Evolutionary conservation across 148 eudicot genomes (phyloP).

Genomic region (Rhododendron molle): DNA sequence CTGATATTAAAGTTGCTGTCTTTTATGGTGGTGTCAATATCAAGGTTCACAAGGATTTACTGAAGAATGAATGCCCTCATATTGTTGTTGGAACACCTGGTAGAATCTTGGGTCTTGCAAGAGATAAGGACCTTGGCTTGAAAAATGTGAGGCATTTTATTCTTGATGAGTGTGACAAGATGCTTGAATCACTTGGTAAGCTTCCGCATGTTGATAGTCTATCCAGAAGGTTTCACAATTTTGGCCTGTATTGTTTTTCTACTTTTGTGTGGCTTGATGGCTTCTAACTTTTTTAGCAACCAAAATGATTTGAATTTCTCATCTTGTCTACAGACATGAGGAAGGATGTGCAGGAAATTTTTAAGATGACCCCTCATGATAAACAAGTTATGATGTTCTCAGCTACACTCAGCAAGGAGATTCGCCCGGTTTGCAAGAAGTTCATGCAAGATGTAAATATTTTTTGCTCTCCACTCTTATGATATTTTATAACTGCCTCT

Average conservation of each 20-base stretch:
- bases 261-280: background rate
- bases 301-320: background rate
- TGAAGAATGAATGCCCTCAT: slow-evolving; percentile 61
- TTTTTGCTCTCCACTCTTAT: background rate
- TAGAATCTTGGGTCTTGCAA: slow-evolving; percentile 44
- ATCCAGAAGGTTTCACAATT: background rate
- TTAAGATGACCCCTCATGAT: slow-evolving; percentile 45
- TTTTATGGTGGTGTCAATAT: slow-evolving; percentile 62
- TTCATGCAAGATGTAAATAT: slow-evolving; percentile 45
- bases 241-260: background rate
- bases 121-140: slow-evolving; percentile 50
- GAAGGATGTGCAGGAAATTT: slow-evolving; percentile 40
- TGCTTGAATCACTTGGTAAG: slow-evolving; percentile 62
- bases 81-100: slow-evolving; percentile 69
- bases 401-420: slow-evolving; percentile 45
- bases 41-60: slow-evolving; percentile 48
- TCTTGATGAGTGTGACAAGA: slow-evolving; percentile 59
- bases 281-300: background rate
- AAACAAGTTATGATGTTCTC: slow-evolving; percentile 52
- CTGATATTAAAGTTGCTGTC: slow-evolving; percentile 54
- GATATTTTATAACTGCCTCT: background rate
- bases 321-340: slow-evolving; percentile 28
- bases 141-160: slow-evolving; percentile 63
- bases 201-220: background rate
- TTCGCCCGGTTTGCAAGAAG: slow-evolving; percentile 47